Evolutionary conservation across 371 early-diverging fungal genomes (phyloP), one percentile per base, ranked within the genome.

Genomic region (Mucor plumbeus): DNA sequence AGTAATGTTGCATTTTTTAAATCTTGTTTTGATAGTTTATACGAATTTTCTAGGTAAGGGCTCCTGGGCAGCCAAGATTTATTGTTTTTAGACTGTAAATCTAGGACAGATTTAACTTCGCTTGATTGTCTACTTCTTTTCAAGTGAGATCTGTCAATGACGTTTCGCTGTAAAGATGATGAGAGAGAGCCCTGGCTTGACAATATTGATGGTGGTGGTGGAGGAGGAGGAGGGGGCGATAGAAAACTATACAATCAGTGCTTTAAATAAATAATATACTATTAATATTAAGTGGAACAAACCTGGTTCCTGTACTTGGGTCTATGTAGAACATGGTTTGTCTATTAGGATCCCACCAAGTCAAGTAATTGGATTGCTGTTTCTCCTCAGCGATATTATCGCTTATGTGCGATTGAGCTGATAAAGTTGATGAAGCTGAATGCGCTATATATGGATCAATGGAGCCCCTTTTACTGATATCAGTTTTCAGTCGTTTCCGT

Each of bases 1-100:
- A 93, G 72, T 13, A 90, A 85, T 31, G 67, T 43, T 0, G 76
- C 76, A 1, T 47, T 43, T 43, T 67, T 60, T 4, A 88, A 55
- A 48, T 73, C 74, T 3, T 63, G 40, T 53, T 80, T 83, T 0
- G 78, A 73, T 15, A 87, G 60, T 13, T 77, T 69, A 8, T 66
- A 54, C 2, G 74, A 73, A 17, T 73, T 40, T 41, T 55, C 56
- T 10, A 40, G 14, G 19, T 40, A 26, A 1, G 31, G 21, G 10
- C 10, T 50, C 13, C 13, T 50, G 6, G 26, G 10, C 4, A 26
- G 50, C 50, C 50, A 50, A 9, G 10, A 11, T 0, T 19, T 50
- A 11, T 21, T 21, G 7, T 50, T 26, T 50, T 50, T 50, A 21
- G 17, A 50, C 3, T 11, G 26, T 21, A 13, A 11, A 21, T 50